Conservation (phyloP, 2,329 filamentous ascomycete genomes). For the Thielaviopsis euricoi region DNA sequence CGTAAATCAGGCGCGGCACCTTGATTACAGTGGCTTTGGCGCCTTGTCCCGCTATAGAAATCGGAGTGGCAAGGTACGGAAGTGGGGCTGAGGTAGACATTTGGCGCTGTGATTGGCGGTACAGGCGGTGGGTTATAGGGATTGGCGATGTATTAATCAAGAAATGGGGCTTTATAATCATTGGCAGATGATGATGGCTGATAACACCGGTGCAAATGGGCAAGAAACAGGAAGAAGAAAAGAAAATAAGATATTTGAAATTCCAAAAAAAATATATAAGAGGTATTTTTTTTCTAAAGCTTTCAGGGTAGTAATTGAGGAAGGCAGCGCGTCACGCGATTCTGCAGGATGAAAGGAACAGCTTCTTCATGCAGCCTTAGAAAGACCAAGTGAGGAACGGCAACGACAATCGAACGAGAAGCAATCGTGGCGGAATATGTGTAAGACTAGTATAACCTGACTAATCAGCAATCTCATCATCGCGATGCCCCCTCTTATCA, state of each 20-base stretch:
- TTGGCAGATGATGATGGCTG: no score
- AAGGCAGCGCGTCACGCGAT: background rate
- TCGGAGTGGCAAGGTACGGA: background rate
- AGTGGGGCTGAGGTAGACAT: background rate
- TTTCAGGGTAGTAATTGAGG: background rate
- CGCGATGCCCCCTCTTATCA: background rate
- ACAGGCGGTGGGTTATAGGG: background rate
- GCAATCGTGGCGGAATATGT: no score
- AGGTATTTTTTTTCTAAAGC: background rate
- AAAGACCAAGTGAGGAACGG: background rate
- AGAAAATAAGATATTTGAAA: no score
- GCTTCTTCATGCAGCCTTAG: background rate
- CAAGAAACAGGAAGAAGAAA: background rate
- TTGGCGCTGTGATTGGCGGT: background rate
- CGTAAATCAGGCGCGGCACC: conserved; percentile 47
- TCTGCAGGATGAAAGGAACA: background rate
- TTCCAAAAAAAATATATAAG: no score
- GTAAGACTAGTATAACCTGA: no score
- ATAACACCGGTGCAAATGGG: no score
- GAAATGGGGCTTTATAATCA: background rate
- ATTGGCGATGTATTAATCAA: background rate
- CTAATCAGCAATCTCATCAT: background rate
- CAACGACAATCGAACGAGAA: no score
- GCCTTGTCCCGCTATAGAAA: conserved; percentile 15
- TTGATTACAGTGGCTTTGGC: conserved; percentile 20